These are phyloP conservation scores for Pseudopithomyces maydicus DNA, from an alignment of 2,329 filamentous ascomycete species.

Conservation along the genomic window DNA sequence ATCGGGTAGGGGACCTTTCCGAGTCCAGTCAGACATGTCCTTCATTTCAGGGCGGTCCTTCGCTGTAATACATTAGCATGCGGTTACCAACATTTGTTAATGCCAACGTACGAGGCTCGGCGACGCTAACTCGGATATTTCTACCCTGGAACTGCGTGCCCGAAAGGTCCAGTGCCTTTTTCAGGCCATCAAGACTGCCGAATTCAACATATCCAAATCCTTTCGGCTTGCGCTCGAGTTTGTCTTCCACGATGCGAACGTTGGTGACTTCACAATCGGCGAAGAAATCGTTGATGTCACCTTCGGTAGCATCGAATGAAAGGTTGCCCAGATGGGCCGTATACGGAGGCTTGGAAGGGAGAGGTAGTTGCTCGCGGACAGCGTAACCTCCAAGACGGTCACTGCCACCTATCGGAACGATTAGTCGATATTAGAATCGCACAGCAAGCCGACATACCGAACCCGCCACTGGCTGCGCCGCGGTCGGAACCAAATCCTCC, in stretches of 20 bases:
- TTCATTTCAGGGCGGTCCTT: slow-evolving; percentile 83
- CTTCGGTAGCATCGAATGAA: slow-evolving; percentile 88
- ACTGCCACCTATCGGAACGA: slow-evolving; percentile 13
- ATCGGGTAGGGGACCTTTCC: slow-evolving; percentile 86
- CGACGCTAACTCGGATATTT: slow-evolving; percentile 90
- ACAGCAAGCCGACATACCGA: slow-evolving; percentile 35
- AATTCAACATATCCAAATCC: slow-evolving; percentile 99
- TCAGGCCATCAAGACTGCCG: slow-evolving; percentile 81
- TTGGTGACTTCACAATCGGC: slow-evolving; percentile 81
- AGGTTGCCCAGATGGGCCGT: slow-evolving; percentile 97
- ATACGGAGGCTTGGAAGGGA: slow-evolving; percentile 91
- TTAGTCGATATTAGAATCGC: slow-evolving; percentile 11
- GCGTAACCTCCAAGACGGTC: slow-evolving; percentile 39
- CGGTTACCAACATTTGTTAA: not conserved
- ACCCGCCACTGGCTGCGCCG: slow-evolving; percentile 45
- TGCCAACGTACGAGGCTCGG: slow-evolving; percentile 84
- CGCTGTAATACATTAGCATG: slow-evolving; percentile 59
- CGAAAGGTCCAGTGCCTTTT: slow-evolving; percentile 85
- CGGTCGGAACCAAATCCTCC: slow-evolving; percentile 44
- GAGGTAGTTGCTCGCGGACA: slow-evolving; percentile 75
- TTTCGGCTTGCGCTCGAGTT: slow-evolving; percentile 90
- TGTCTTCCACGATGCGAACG: slow-evolving; percentile 96
- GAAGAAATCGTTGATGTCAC: slow-evolving; percentile 86
- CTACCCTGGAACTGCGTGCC: slow-evolving; percentile 84
- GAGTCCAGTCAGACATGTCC: slow-evolving; percentile 88